Conservation (phyloP, 1,139 yeast genomes). For the Casaregolazyma lundiana region DNA sequence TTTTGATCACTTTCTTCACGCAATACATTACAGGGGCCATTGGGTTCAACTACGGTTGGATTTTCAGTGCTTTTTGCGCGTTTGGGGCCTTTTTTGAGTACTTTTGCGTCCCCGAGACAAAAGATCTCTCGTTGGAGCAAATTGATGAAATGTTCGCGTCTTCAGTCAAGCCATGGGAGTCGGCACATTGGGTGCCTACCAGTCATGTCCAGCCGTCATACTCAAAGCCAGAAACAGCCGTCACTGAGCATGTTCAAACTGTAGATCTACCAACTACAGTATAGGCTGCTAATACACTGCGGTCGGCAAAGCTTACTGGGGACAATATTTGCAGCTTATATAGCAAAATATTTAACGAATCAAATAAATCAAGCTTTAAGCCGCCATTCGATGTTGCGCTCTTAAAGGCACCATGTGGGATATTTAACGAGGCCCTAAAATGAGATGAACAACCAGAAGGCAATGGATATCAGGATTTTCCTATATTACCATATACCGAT, state of each 20-base stretch:
- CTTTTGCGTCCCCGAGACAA: conserved; percentile 68
- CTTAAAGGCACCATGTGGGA: too few species aligned
- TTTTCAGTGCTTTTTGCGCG: conserved; percentile 63
- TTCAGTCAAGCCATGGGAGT: conserved; percentile 31
- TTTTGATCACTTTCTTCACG: conserved; percentile 50
- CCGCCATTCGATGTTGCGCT: too few species aligned
- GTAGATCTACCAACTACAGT: not conserved
- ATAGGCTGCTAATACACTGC: too few species aligned
- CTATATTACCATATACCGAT: too few species aligned
- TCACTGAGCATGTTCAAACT: conserved; percentile 2
- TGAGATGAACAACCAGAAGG: too few species aligned
- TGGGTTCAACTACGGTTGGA: conserved; percentile 64
- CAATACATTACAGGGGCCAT: conserved; percentile 45
- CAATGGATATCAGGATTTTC: too few species aligned
- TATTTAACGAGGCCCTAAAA: too few species aligned
- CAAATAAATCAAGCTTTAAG: too few species aligned
- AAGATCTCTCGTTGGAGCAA: conserved; percentile 70
- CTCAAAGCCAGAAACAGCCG: conserved; percentile 6
- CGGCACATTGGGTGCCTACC: conserved; percentile 19
- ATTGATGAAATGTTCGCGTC: conserved; percentile 38
- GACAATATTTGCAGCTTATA: too few species aligned
- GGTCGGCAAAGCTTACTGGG: too few species aligned
- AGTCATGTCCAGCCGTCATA: conserved; percentile 11
- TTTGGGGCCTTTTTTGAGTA: conserved; percentile 56
- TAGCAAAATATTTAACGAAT: too few species aligned